Base-by-base conservation (phyloP, 2,329 filamentous ascomycete genomes). In the Trichoderma oligosporum region DNA sequence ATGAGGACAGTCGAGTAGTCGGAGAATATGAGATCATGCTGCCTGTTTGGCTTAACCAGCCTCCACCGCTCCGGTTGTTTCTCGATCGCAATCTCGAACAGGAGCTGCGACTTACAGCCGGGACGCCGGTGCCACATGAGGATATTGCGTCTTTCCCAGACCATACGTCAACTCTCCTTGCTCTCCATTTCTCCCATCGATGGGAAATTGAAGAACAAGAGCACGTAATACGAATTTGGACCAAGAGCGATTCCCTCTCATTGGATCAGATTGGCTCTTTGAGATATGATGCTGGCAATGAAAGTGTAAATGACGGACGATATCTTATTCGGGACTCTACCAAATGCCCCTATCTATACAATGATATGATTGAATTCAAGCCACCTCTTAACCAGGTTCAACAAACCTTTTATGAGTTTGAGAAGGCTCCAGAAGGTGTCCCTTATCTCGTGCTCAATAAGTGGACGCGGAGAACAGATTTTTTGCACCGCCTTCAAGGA, bases 381-480 rank as follows among this genome's bases (percentile, higher is more conserved):
- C 82, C 83, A 11, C 36, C 70, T 0, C 16, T 63, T 0, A 67
- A 75, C 1, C 61, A 72, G 6, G 72, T 83, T 0, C 71, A 75
- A 22, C 63, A 69, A 27, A 64, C 67, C 0, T 73, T 74, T 42
- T 59, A 61, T 1, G 67, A 67, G 1, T 77, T 75, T 39, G 70
- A 73, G 0, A 62, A 74, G 0, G 71, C 73, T 0, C 76, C 77
- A 0, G 65, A 67, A 2, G 70, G 82, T n/a, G 69, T 68, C 0
- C 73, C 78, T 0, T 83, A 84, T 63, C 59, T 86, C 2, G 70
- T 71, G 2, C 64, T 84, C 0, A 69, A 63, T 16, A 75, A 68
- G 39, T 82, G 82, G 68, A 78, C 83, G 0, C 80, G 76, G 56
- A 76, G 83, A 41, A 73, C 74, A 3, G 84, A 88, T 63, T 84